These are phyloP conservation scores for Coprinopsis cinerea DNA, from an alignment of 768 basidiomycete species.

Conservation along the genomic window DNA sequence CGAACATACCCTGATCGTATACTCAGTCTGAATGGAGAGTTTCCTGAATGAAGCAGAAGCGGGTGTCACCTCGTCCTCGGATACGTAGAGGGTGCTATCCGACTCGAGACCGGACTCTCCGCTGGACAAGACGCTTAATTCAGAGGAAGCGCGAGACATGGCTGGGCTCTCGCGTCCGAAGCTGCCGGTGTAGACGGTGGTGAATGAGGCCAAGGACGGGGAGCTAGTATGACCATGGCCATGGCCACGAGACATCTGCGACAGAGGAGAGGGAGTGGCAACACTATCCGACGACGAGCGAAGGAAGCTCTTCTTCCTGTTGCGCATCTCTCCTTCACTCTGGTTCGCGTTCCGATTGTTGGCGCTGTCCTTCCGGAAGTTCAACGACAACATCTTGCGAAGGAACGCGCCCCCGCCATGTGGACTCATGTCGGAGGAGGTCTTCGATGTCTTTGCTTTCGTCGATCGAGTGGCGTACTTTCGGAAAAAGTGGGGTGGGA, in stretches of 20 bases:
- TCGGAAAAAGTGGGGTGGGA: slow-evolving; percentile 1
- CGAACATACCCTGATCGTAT: background rate
- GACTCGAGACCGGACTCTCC: background rate
- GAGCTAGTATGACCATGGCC: background rate
- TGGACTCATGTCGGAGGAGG: background rate
- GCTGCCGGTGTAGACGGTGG: background rate
- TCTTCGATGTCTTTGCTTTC: background rate
- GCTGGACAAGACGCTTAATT: background rate
- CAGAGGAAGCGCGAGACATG: background rate
- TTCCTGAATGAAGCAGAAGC: background rate
- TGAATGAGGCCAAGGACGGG: background rate
- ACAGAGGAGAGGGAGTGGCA: background rate
- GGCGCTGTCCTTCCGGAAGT: background rate
- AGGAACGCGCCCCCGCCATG: background rate
- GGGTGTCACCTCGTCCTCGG: background rate
- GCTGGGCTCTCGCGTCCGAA: background rate
- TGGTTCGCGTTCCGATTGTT: background rate
- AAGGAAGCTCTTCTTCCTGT: background rate
- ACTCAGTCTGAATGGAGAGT: background rate
- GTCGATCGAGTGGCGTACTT: background rate
- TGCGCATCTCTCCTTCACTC: background rate
- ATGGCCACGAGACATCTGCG: background rate
- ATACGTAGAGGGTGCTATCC: background rate
- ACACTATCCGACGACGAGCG: background rate
- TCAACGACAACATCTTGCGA: background rate